phyloP scores from a whole-genome alignment of 805 yeast genomes.

The Candida insectalens region DNA sequence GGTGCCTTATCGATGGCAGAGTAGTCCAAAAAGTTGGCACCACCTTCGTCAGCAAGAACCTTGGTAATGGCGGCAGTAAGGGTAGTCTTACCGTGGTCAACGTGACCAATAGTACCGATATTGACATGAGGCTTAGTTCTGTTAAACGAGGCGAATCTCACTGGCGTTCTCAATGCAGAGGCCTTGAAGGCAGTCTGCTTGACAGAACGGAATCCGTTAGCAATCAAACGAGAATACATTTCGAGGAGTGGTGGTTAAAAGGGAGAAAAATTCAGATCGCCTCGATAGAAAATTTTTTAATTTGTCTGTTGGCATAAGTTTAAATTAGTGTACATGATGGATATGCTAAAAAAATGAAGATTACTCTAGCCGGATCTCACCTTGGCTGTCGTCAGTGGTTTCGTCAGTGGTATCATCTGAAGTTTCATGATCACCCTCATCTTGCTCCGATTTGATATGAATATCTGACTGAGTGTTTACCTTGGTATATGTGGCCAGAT shows the following conservation, averaged over 20 bases:
- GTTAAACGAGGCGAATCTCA: conserved; percentile 62
- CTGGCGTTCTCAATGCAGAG: too few species aligned
- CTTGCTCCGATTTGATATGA: not conserved
- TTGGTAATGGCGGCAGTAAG: conserved; percentile 98
- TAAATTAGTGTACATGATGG: too few species aligned
- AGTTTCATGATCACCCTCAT: not conserved
- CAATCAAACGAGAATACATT: conserved; percentile 1
- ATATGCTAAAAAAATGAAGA: not conserved
- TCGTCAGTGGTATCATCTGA: not conserved
- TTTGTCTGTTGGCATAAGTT: too few species aligned
- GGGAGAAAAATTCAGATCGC: too few species aligned
- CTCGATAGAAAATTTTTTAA: too few species aligned
- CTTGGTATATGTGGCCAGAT: conserved; percentile 6
- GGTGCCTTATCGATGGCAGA: conserved; percentile 94
- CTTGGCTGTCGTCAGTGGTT: too few species aligned
- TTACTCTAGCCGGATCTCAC: too few species aligned
- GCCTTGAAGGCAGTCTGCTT: not conserved
- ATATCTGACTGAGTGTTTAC: not conserved
- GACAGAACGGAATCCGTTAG: conserved; percentile 1
- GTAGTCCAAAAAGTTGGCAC: conserved; percentile 90
- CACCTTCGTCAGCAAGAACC: conserved; percentile 79
- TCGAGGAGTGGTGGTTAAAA: too few species aligned
- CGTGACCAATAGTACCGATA: conserved; percentile 98
- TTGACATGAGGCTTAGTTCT: conserved; percentile 96
- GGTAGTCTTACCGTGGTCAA: conserved; percentile 98